phyloP scores from a whole-genome alignment of 2,329 filamentous ascomycete genomes.

The Scedosporium minutisporum region DNA sequence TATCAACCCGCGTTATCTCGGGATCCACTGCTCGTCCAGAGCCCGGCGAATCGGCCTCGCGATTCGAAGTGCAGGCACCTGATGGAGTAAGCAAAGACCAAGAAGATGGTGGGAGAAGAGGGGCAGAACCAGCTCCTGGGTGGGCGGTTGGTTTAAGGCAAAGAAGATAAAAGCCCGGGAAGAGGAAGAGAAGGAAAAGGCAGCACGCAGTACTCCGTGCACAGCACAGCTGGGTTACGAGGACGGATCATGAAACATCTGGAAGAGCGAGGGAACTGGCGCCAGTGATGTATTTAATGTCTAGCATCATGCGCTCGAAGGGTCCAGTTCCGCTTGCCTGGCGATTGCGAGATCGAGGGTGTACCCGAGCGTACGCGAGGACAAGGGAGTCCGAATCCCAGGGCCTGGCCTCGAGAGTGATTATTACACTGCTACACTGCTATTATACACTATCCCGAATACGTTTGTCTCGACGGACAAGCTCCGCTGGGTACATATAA shows the following conservation, averaged over 20 bases:
- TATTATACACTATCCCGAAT: not conserved
- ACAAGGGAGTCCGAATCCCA: not conserved
- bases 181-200: not conserved
- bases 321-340: not conserved
- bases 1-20: not conserved
- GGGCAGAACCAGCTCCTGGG: not conserved
- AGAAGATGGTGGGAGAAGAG: not conserved
- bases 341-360: not conserved
- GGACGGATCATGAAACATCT: constrained; percentile 2
- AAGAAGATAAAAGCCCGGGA: not conserved
- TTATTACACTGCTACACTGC: not conserved
- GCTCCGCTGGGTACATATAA: not conserved
- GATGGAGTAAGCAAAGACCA: not conserved
- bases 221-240: constrained; percentile 1
- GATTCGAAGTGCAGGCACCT: not conserved
- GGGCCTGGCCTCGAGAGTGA: too few relatives aligned
- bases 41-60: not conserved
- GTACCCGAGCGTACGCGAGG: not conserved
- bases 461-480: not conserved
- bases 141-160: not conserved
- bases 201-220: not conserved
- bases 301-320: constrained; percentile 3
- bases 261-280: not conserved
- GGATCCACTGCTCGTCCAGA: not conserved
- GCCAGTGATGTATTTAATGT: constrained; percentile 6